Base-by-base conservation (phyloP, 306 rosid species). In the Abrus pulchellus region DNA sequence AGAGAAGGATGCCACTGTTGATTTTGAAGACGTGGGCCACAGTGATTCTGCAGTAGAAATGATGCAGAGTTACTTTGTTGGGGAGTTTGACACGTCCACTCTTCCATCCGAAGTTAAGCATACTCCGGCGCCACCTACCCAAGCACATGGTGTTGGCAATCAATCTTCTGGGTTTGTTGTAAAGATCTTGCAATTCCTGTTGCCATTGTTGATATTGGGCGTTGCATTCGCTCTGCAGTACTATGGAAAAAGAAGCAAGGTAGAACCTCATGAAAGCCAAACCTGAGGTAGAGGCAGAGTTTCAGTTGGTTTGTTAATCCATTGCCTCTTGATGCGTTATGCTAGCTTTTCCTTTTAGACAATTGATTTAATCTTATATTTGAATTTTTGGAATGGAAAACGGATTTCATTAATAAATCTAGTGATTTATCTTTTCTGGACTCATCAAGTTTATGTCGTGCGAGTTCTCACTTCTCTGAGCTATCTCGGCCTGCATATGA, bases 1-100 rank as follows among this genome's bases (percentile, higher is more conserved):
- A 92, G 95, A 71, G 54, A 94, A 79, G 84, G 98, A 94, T 85
- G 97, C 98, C 8, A 90, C 94, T 0, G 83, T 80, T 28, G 97
- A 89, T 72, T 94, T 92, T 78, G 97, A 94, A 81, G 90, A 85
- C 74, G 95, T 90, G n/a, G 91, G 95, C 36, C 97, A 90, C 85
- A 90, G 94, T 55, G 89, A 86, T 30, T 9, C 83, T 33, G 94
- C 97, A 9, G n/a, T 47, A 74, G 89, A 92, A 75, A 67, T 80
- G 81, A 85, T 94, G 95, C 76, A 87, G n/a, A 85, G 83, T 32
- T 92, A 80, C 86, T 84, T 52, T 34, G 70, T 94, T n/a, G 98
- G 97, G 11, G 52, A 84, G 44, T 10, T 94, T 44, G 95, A 94
- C 48, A 36, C 63, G 3, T 77, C 93, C 52, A 86, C 89, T 4